phyloP scores from a whole-genome alignment of 2,329 filamentous ascomycete species.

The Alternaria gaisen region DNA sequence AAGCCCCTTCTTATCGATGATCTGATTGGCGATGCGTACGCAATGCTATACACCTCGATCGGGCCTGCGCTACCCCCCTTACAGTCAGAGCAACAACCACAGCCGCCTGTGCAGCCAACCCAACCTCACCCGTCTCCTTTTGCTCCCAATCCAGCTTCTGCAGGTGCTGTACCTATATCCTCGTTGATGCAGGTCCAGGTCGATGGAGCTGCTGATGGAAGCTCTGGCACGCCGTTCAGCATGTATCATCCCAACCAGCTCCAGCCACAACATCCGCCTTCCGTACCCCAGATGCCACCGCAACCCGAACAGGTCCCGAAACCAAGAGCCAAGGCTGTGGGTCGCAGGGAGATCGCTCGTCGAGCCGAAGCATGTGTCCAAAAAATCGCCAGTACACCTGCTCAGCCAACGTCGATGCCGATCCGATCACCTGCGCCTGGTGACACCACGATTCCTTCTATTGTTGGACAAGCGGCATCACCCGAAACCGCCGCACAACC shows the following conservation, averaged over 20 bases:
- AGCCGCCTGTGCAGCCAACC: conserved; percentile 25
- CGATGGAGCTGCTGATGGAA: conserved; percentile 36
- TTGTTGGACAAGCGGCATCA: conserved; percentile 21
- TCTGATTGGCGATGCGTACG: conserved; percentile 90
- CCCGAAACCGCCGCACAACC: conserved; percentile 28
- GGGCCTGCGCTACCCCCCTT: conserved; percentile 64
- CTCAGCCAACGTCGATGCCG: conserved; percentile 40
- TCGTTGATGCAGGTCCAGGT: conserved; percentile 46
- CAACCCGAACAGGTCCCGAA: conserved; percentile 33
- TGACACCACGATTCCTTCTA: conserved; percentile 26
- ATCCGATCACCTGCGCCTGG: conserved; percentile 44
- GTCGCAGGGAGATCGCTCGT: conserved; percentile 66
- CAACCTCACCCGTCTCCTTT: conserved; percentile 15
- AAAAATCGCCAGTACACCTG: conserved; percentile 48
- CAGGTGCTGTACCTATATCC: conserved; percentile 38
- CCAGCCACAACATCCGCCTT: conserved; percentile 25
- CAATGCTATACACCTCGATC: conserved; percentile 74
- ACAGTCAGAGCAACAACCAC: conserved; percentile 55
- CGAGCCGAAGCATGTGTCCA: conserved; percentile 65
- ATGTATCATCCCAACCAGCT: conserved; percentile 40
- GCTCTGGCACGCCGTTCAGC: conserved; percentile 32
- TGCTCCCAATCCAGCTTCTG: conserved; percentile 5
- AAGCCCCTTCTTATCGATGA: conserved; percentile 89
- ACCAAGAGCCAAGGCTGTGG: conserved; percentile 64
- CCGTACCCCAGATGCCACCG: conserved; percentile 23